phyloP scores from a whole-genome alignment of 2,329 filamentous ascomycete species.

The Coniochaeta sp. region DNA sequence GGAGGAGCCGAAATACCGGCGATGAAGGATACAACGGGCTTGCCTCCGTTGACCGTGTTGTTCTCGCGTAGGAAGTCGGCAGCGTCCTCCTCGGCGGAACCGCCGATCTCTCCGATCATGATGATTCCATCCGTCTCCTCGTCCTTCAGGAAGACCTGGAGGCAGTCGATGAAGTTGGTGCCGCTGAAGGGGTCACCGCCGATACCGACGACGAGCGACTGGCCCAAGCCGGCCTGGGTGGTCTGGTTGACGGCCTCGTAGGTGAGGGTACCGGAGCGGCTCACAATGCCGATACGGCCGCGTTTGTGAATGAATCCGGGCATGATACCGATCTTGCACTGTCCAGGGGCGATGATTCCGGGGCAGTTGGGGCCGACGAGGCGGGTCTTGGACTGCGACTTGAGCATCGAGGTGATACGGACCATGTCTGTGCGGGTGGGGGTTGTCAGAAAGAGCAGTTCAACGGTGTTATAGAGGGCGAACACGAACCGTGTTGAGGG shows the following conservation, averaged over 20 bases:
- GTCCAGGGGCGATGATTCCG: conserved; percentile 87
- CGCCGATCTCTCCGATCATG: conserved; percentile 99
- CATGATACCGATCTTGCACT: conserved; percentile 99
- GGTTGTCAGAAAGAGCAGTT: conserved; percentile 9
- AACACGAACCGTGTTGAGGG: conserved; percentile 79
- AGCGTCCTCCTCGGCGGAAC: conserved; percentile 94
- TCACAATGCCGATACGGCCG: conserved; percentile 97
- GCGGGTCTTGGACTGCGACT: conserved; percentile 94
- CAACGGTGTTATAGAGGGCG: neutral
- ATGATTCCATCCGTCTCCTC: conserved; percentile 98
- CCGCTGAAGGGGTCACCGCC: conserved; percentile 98
- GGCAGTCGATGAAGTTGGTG: conserved; percentile 99
- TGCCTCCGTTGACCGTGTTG: conserved; percentile 78
- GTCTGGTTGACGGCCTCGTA: conserved; percentile 99
- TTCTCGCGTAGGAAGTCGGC: conserved; percentile 90
- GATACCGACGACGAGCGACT: conserved; percentile 97
- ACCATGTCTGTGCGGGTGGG: conserved; percentile 71
- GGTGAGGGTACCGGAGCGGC: conserved; percentile 93
- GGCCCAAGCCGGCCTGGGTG: conserved; percentile 90
- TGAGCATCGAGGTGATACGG: conserved; percentile 95
- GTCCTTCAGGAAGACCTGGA: conserved; percentile 94
- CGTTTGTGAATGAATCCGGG: conserved; percentile 99
- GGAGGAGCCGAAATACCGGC: conserved; percentile 96
- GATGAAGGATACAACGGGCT: conserved; percentile 97
- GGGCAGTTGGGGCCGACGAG: conserved; percentile 97